Evolutionary conservation across 2,329 filamentous ascomycete genomes (phyloP).

Genomic region (Colletotrichum truncatum): DNA sequence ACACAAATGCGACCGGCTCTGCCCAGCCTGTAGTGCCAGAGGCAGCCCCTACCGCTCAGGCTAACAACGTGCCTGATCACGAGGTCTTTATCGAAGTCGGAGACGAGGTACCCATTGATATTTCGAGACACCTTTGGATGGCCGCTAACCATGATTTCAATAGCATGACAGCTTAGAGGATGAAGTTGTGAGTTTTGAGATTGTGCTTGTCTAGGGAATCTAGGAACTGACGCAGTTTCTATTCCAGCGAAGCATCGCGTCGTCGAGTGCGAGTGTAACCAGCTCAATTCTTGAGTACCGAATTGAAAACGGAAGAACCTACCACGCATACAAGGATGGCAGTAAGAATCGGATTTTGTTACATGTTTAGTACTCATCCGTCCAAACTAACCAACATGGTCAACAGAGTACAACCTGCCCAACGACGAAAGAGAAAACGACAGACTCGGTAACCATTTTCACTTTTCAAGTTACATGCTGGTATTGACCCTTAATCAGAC

Average conservation of each 20-base stretch:
- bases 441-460: constrained; percentile 28
- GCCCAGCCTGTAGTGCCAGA: not conserved
- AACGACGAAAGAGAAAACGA: constrained; percentile 28
- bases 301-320: not conserved
- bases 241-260: not conserved
- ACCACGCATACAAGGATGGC: constrained; percentile 11
- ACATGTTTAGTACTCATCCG: too few relatives aligned
- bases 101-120: not conserved
- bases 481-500: not conserved
- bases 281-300: not conserved
- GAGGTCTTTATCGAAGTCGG: not conserved
- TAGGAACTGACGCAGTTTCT: not conserved
- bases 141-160: too few relatives aligned
- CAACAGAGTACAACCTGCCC: constrained; percentile 19
- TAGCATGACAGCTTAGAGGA: not conserved
- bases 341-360: not conserved
- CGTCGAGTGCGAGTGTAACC: not conserved
- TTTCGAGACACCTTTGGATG: too few relatives aligned
- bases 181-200: not conserved
- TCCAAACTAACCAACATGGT: not conserved
- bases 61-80: not conserved
- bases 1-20: not conserved
- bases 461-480: too few relatives aligned
- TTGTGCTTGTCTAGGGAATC: not conserved
- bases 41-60: not conserved